Conservation (phyloP, 495 filamentous ascomycete genomes). For the Xylaria acuta region DNA sequence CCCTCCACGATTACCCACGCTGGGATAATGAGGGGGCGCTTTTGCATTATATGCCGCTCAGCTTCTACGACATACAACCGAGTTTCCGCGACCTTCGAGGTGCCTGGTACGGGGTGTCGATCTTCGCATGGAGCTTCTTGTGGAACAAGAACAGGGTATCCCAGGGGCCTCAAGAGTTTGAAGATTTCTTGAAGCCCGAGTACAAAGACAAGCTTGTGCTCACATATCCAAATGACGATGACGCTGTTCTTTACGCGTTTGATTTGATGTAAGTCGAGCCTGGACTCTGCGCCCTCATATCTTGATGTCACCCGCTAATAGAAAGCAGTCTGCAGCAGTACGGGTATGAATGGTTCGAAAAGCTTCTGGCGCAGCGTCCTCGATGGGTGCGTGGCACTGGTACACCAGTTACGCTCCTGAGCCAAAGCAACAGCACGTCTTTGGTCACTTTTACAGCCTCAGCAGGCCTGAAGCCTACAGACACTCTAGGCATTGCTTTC, state of each 20-base stretch:
- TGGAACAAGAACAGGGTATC: constrained; percentile 28
- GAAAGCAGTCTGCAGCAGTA: constrained; percentile 35
- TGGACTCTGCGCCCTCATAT: neutral
- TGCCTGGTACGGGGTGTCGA: constrained; percentile 31
- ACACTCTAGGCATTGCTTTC: constrained; percentile 20
- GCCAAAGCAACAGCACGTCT: constrained; percentile 27
- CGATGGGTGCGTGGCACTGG: constrained; percentile 46
- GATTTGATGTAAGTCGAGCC: constrained; percentile 34
- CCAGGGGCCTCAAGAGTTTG: constrained; percentile 31
- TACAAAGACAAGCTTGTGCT: constrained; percentile 46
- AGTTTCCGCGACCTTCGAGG: constrained; percentile 39
- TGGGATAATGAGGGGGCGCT: constrained; percentile 45
- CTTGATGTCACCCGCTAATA: constrained; percentile 8
- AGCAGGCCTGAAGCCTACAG: neutral
- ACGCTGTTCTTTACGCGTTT: constrained; percentile 46
- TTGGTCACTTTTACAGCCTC: constrained; percentile 23
- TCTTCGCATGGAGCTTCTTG: constrained; percentile 38
- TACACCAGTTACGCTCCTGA: constrained; percentile 37
- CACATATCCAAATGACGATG: constrained; percentile 51
- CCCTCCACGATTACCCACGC: constrained; percentile 46
- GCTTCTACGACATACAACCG: constrained; percentile 38
- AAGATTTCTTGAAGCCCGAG: constrained; percentile 40
- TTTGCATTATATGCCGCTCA: constrained; percentile 40
- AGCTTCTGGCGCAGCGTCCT: constrained; percentile 42
- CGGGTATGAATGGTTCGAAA: constrained; percentile 46